A percentile compares a stretch with the other conserved stretches of the same genome.
phyloP scores from a whole-genome alignment of 1,284 basidiomycete species.

The Takashimella tepidaria region DNA sequence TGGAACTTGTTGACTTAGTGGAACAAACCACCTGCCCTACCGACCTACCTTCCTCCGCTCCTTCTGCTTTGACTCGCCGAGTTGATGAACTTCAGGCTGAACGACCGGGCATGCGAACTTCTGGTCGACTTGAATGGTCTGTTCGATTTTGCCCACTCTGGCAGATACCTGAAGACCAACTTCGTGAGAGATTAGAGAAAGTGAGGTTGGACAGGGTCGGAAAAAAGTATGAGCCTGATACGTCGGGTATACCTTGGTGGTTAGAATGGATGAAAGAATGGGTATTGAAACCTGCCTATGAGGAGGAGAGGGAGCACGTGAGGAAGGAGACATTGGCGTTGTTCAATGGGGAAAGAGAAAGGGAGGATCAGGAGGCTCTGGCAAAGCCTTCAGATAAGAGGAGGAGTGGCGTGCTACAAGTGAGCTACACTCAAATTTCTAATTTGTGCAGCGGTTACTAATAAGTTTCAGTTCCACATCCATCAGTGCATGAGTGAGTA shows the following conservation, averaged over 20 bases:
- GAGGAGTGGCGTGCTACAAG: constrained; percentile 39
- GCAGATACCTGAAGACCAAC: constrained; percentile 35
- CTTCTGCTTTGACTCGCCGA: constrained; percentile 22
- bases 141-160: constrained; percentile 44
- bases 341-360: constrained; percentile 43
- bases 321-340: constrained; percentile 40
- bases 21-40: constrained; percentile 22
- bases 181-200: constrained; percentile 15
- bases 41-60: not conserved
- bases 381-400: constrained; percentile 32
- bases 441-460: too few species aligned
- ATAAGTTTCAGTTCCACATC: constrained; percentile 44
- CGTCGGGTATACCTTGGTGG: constrained; percentile 31
- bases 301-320: constrained; percentile 31
- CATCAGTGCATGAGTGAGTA: constrained; percentile 41
- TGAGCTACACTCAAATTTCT: too few species aligned
- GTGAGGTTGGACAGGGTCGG: constrained; percentile 7
- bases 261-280: constrained; percentile 25
- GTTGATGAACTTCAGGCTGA: constrained; percentile 28
- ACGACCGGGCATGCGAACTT: constrained; percentile 32
- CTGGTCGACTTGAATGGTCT: constrained; percentile 40
- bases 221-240: constrained; percentile 5
- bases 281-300: constrained; percentile 36
- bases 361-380: constrained; percentile 45
- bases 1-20: constrained; percentile 46